Evolutionary conservation across 441 rosid species (phyloP).

Genomic region (Adansonia rubrostipa): DNA sequence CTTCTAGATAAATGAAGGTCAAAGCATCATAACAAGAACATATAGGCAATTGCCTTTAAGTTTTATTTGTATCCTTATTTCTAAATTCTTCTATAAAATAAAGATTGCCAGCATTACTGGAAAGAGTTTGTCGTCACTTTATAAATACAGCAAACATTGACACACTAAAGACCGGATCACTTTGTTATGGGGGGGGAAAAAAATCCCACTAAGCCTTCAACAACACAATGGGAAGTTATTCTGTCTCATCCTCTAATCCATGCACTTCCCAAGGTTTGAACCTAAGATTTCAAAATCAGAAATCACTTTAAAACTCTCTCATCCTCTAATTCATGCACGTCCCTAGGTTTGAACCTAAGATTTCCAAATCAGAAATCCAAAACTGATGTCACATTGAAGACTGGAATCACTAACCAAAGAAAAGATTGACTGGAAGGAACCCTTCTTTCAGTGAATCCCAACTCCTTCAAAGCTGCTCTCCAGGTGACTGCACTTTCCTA

Average conservation of each 20-base stretch:
- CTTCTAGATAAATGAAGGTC: too few relatives aligned
- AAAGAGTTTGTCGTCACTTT: not conserved
- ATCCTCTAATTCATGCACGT: not conserved
- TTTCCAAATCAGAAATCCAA: not conserved
- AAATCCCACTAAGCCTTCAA: not conserved
- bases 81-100: not conserved
- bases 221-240: not conserved
- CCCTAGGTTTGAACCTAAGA: not conserved
- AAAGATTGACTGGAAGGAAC: not conserved
- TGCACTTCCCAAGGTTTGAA: not conserved
- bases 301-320: not conserved
- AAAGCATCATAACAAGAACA: too few relatives aligned
- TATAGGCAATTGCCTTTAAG: not conserved
- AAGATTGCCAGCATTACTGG: not conserved
- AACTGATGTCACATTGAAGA: not conserved
- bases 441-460: not conserved
- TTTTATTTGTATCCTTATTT: not conserved
- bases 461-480: not conserved
- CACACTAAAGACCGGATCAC: not conserved
- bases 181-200: not conserved
- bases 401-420: not conserved
- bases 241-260: slow-evolving; percentile 7
- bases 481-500: not conserved
- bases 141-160: not conserved
- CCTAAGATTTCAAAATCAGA: not conserved